Evolutionary conservation across 202 grass and related monocot species (phyloP), one percentile per base, ranked within the genome.

Genomic region (Brachypodium distachyon): DNA sequence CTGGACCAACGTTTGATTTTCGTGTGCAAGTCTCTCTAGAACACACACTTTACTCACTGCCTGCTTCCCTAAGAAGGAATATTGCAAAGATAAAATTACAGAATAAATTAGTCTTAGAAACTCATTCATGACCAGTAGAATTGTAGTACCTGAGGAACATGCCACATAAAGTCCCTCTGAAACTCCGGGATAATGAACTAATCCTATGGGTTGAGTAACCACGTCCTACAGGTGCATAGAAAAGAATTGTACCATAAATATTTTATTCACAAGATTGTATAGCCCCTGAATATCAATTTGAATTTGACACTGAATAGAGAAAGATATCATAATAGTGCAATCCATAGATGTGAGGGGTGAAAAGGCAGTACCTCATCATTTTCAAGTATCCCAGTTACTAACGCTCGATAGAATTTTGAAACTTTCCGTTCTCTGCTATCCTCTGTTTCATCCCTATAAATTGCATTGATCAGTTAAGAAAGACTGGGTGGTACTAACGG

Each of bases 381-480:
- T 84, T 86, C 72, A 86, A 88, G 58, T 51, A 97, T 78, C 6
- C 94, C 87, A 39, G 54, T 91, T 46, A 88, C 91, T 77, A 94
- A 82, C 81, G 87, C 84, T 82, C 89, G 89, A 80, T 97, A 97
- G 48, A 84, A 94, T 84, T 97, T 97, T 90, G 87, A 97, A 88
- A 97, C 88, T 80, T 80, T 87, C 1, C 84, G 85, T 38, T 44
- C 57, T 76, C 86, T 85, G 58, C 63, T 9, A 17, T 76, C 38
- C 14, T 94, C 82, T 72, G 77, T 68, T 82, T 82, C 78, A 77
- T 77, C 72, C 82, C 94, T 94, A 73, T 79, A 79, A 66, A 79
- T 82, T 43, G 71, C 64, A 29, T 75, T 50, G 57, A 70, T 74
- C 70, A 83, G 28, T 76, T 38, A 72, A 60, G 7, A 33, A 73